Evolutionary conservation across 495 filamentous ascomycete genomes (phyloP), one percentile per base, ranked within the genome.

Genomic region (Achaetomiella virescens): DNA sequence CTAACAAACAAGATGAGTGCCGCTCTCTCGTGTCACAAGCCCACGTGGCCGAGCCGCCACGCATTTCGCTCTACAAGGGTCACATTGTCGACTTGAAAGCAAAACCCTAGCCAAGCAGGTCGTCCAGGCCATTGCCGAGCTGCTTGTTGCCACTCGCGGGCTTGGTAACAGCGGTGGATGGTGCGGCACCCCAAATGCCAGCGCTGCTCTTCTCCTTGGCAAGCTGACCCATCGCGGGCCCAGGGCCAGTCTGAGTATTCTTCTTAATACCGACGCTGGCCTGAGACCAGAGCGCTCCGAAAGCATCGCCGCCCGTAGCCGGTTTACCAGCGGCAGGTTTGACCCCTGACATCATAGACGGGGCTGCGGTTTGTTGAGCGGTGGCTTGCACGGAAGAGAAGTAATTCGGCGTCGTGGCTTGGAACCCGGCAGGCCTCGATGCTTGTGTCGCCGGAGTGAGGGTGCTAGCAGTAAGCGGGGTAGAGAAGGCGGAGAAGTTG

Each of bases 151-250:
- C 57, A 3, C 37, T 18, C 1, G 58, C 49, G 17, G 57, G 25
- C 27, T 38, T 55, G 37, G 14, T 36, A 1, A 58, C n/a, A 3
- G 47, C 46, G 11, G 61, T 48, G 6, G 63, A 20, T 1, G 59
- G 52, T 38, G 68, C 31, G 2, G 63, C 59, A 35, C 93, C 93
- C 91, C 95, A 98, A 61, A 98, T 89, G 2, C 91, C 91, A 2
- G 90, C 89, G 67, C 84, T 91, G 37, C 90, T 89, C 76, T 96
- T 96, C 70, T 97, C 88, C 76, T 96, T 96, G 41, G 90, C 92
- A 75, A 98, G 87, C 66, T 91, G 89, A 20, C 90, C 90, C 59
- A 98, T 82, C 8, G 89, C 87, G 58, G 87, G 88, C 55, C 78
- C 82, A 1, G 80, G 70, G 5, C 73, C 74, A 12, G 76, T 73